phyloP scores from a whole-genome alignment of 2,329 filamentous ascomycete species.

The Beauveria australis region DNA sequence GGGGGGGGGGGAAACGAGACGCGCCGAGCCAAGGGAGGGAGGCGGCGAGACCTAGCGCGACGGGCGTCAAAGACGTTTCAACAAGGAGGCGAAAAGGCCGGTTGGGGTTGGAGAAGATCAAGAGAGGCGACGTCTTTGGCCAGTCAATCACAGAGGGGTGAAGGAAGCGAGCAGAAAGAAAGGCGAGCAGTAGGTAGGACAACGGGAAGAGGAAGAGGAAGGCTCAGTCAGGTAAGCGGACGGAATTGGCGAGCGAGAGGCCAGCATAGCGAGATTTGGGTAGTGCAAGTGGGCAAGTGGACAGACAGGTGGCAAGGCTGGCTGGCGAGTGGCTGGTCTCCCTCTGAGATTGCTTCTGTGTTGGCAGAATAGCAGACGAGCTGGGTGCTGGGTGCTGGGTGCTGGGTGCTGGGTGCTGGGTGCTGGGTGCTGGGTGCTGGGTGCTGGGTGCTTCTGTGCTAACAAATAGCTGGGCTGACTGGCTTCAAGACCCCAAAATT shows the following conservation, averaged over 20 bases:
- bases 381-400: too few species aligned
- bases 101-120: background rate
- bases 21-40: slow-evolving; percentile 6
- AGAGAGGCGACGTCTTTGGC: background rate
- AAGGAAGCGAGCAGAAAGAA: slow-evolving; percentile 1
- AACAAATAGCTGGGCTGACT: background rate
- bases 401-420: too few species aligned
- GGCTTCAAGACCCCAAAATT: background rate
- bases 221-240: slow-evolving; percentile 3
- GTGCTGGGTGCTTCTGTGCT: too few species aligned
- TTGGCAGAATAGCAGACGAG: background rate
- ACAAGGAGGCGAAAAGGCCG: background rate
- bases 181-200: background rate
- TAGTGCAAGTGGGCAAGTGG: background rate
- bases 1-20: slow-evolving; percentile 2
- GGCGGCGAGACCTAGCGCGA: background rate
- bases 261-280: slow-evolving; percentile 1
- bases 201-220: background rate
- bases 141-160: background rate
- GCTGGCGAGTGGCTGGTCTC: background rate
- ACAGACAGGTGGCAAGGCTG: background rate
- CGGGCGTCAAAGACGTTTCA: background rate
- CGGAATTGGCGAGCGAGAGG: slow-evolving; percentile 4
- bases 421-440: too few species aligned
- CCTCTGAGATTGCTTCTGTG: background rate